Evolutionary conservation across 2,329 filamentous ascomycete genomes (phyloP).

Genomic region (Beauveria rudraprayagi): DNA sequence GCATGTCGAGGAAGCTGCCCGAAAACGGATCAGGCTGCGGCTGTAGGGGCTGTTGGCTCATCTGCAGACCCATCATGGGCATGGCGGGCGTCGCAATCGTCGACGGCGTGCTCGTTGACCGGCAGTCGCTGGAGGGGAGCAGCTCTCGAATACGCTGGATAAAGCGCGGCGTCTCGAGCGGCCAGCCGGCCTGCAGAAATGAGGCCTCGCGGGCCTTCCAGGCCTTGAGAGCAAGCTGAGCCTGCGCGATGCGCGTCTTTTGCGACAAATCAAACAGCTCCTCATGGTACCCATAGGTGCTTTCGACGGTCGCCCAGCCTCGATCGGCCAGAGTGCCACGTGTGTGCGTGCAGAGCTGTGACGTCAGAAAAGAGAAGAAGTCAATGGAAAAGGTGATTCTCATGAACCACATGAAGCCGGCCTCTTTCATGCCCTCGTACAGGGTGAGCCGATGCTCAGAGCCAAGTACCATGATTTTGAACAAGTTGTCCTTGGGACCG

Average conservation of each 20-base stretch:
- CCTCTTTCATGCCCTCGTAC: slow-evolving; percentile 34
- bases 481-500: slow-evolving; percentile 43
- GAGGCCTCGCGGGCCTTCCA: slow-evolving; percentile 44
- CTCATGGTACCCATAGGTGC: slow-evolving; percentile 39
- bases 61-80: slow-evolving; percentile 8
- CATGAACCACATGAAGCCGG: slow-evolving; percentile 48
- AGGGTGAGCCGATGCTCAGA: slow-evolving; percentile 39
- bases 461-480: slow-evolving; percentile 43
- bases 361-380: slow-evolving; percentile 46
- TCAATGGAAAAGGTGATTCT: slow-evolving; percentile 48
- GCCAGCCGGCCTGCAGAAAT: slow-evolving; percentile 28
- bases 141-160: slow-evolving; percentile 36
- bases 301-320: slow-evolving; percentile 41
- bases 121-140: slow-evolving; percentile 24
- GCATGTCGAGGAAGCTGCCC: slow-evolving; percentile 7
- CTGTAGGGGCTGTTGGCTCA: background rate
- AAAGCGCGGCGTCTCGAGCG: slow-evolving; percentile 35
- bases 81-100: slow-evolving; percentile 2
- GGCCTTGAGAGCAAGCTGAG: slow-evolving; percentile 40
- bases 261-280: slow-evolving; percentile 43
- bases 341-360: slow-evolving; percentile 42
- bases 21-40: background rate
- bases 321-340: slow-evolving; percentile 43
- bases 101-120: background rate
- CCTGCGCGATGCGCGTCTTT: slow-evolving; percentile 37